Evolutionary conservation across 2,329 filamentous ascomycete species (phyloP).

Genomic region (Ploettnerulaceae sp.): DNA sequence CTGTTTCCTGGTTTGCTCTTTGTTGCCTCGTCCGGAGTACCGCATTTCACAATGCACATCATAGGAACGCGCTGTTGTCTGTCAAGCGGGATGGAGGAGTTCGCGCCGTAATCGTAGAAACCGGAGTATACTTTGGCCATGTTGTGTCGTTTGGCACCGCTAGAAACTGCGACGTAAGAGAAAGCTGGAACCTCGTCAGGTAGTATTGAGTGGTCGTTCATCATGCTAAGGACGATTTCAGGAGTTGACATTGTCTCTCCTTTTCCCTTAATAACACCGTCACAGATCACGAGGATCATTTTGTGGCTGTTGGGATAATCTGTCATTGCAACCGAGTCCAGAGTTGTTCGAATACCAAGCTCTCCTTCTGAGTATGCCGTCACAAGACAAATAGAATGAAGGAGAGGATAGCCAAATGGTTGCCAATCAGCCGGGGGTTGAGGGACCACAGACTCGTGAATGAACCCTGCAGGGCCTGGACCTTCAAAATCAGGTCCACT

Average conservation of each 20-base stretch:
- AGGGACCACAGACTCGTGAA: constrained; percentile 91
- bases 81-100: constrained; percentile 72
- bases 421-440: constrained; percentile 97
- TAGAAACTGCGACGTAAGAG: constrained; percentile 94
- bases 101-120: constrained; percentile 91
- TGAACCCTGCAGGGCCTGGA: constrained; percentile 84
- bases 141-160: constrained; percentile 95
- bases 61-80: constrained; percentile 97
- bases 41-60: constrained; percentile 94
- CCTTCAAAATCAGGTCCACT: constrained; percentile 54
- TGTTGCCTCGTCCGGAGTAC: constrained; percentile 78
- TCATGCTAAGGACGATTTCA: constrained; percentile 86
- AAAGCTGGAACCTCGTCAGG: constrained; percentile 82
- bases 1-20: constrained; percentile 91
- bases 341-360: constrained; percentile 84
- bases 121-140: constrained; percentile 99
- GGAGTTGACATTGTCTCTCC: constrained; percentile 84
- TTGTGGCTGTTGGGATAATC: constrained; percentile 99
- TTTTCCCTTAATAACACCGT: constrained; percentile 94
- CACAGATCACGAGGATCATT: constrained; percentile 90
- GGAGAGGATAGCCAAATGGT: constrained; percentile 91
- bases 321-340: constrained; percentile 94
- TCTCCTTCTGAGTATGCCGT: constrained; percentile 96
- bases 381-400: constrained; percentile 88
- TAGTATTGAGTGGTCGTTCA: constrained; percentile 80